Evolutionary conservation across 192 early-diverging fungal species (phyloP), one percentile per base, ranked within the genome.

Genomic region (Linnemannia zychae): DNA sequence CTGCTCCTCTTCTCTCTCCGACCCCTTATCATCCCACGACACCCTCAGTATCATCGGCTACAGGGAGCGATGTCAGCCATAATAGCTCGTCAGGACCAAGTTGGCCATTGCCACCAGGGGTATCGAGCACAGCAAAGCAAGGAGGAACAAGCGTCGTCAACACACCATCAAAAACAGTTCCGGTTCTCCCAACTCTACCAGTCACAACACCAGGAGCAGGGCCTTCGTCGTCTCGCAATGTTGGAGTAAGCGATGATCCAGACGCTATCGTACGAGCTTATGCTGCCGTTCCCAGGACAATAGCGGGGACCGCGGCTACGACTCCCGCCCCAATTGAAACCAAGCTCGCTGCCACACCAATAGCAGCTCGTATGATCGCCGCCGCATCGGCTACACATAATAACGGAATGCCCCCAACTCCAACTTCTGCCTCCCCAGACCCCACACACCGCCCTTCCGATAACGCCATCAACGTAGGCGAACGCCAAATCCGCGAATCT

Each of bases 401-500:
- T 24, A 66, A 48, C 17, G 47, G 13, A 4, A 46, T 48, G 67
- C 66, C 67, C 22, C 24, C 65, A 4, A 49, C 46, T 53, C 50
- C 76, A 7, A 36, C 38, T 4, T 40, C 53, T 3, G 46, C 9
- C 28, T 63, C 57, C 13, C 57, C 57, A 6, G 28, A 63, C 28
- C 57, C 44, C 52, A 33, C 33, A 28, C 18, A 73, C 11, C 46
- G 20, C 34, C 12, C 47, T 40, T 44, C 20, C 46, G 22, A 37
- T 67, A 69, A 24, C 38, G 53, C 33, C 49, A 36, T 18, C 0
- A 53, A 5, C 36, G 71, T 37, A 15, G 63, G 22, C 44, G 52
- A 36, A 22, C 33, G 60, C 1, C n/a, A 46, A 12, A 1, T 53
- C 1, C 69, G 74, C 18, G 83, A 79, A 24, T 79, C 83, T 0